A percentile compares a stretch with the other conserved stretches of the same genome.
Evolutionary conservation across 768 basidiomycete species (phyloP).

Genomic region (Porphyrellus cyaneotinctus): DNA sequence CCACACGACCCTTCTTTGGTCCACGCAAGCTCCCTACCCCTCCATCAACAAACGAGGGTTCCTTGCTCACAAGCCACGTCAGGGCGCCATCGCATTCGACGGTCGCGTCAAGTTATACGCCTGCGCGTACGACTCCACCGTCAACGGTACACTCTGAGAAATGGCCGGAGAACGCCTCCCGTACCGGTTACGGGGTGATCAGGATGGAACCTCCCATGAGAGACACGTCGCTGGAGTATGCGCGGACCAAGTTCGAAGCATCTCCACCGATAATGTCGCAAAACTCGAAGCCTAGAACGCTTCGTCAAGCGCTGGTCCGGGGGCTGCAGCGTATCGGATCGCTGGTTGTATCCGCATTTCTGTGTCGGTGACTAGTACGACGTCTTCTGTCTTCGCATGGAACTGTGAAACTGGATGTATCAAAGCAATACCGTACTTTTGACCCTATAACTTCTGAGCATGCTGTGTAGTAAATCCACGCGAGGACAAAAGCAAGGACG

Average conservation of each 20-base stretch:
- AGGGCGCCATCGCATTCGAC: slow-evolving; percentile 22
- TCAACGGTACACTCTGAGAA: slow-evolving; percentile 31
- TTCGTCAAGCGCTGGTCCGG: slow-evolving; percentile 24
- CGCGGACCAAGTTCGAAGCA: slow-evolving; percentile 19
- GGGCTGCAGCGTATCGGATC: slow-evolving; percentile 26
- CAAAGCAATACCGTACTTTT: slow-evolving; percentile 20
- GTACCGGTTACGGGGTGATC: slow-evolving; percentile 21
- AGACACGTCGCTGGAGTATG: slow-evolving; percentile 21
- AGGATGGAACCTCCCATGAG: slow-evolving; percentile 23
- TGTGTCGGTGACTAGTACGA: slow-evolving; percentile 28
- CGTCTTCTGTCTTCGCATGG: slow-evolving; percentile 15
- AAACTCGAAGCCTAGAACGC: slow-evolving; percentile 21
- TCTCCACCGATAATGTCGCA: slow-evolving; percentile 19
- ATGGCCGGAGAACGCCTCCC: slow-evolving; percentile 24
- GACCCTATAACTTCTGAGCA: slow-evolving; percentile 6
- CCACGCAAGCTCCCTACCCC: slow-evolving; percentile 33
- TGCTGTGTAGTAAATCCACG: slow-evolving; percentile 9
- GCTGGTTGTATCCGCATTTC: slow-evolving; percentile 28
- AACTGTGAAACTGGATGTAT: slow-evolving; percentile 26
- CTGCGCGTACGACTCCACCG: slow-evolving; percentile 29
- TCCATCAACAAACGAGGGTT: slow-evolving; percentile 27
- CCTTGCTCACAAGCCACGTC: slow-evolving; percentile 10
- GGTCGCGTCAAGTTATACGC: slow-evolving; percentile 24
- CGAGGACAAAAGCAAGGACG: slow-evolving; percentile 11
- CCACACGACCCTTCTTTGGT: slow-evolving; percentile 15